Conservation (phyloP, 805 yeast genomes). For the Schwanniomyces polymorphus region DNA sequence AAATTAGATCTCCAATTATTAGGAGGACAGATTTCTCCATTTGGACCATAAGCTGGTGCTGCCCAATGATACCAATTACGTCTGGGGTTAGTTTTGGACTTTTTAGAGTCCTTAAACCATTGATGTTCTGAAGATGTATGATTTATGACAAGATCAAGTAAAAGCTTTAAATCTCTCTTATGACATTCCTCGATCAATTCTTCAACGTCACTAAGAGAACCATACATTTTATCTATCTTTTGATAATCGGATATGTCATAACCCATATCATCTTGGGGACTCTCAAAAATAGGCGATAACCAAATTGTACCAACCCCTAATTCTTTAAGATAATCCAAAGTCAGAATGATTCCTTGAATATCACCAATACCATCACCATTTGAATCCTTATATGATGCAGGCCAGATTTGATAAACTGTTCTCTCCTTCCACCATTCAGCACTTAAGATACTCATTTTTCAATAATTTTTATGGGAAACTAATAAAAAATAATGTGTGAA, state of each 20-base stretch:
- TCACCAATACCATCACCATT: conserved; percentile 63
- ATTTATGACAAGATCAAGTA: conserved; percentile 58
- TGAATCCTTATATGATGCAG: conserved; percentile 59
- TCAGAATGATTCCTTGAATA: conserved; percentile 51
- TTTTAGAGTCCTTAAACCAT: conserved; percentile 58
- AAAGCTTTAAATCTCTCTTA: conserved; percentile 49
- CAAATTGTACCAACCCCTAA: conserved; percentile 55
- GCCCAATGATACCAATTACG: conserved; percentile 66
- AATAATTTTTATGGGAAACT: neutral
- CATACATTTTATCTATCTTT: conserved; percentile 51
- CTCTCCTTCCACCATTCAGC: conserved; percentile 57
- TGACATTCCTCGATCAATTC: conserved; percentile 47
- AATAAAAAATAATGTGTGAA: neutral
- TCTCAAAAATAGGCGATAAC: conserved; percentile 58
- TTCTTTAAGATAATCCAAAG: conserved; percentile 50
- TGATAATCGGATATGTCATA: conserved; percentile 59
- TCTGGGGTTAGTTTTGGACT: conserved; percentile 52
- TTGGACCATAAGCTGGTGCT: conserved; percentile 44
- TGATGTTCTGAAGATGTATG: conserved; percentile 56
- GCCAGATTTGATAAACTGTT: conserved; percentile 58
- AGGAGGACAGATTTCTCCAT: conserved; percentile 54
- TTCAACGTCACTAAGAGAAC: conserved; percentile 54
- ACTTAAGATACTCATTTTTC: conserved; percentile 10
- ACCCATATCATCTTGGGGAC: conserved; percentile 65
- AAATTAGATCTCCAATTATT: conserved; percentile 57